Evolutionary conservation across 176 grass and related monocot genomes (phyloP), one percentile per base, ranked within the genome.

Genomic region (Tillandsia leiboldiana): DNA sequence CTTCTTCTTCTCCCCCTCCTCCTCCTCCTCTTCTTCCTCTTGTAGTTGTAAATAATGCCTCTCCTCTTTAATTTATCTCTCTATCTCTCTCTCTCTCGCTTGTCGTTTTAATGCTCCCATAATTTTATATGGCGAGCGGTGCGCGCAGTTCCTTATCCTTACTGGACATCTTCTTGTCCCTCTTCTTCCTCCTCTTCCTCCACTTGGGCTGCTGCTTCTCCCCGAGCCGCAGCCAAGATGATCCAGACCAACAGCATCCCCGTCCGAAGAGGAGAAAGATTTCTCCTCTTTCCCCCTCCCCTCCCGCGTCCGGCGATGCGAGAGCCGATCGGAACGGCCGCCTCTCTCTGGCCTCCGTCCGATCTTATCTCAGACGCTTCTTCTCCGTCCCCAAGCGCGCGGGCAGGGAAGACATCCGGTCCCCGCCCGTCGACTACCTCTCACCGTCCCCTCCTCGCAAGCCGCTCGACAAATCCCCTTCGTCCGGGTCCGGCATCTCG

Each of bases 191-290:
- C 73, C 81, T 91, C 50, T 78, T 83, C 68, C 66, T 84, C 69
- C 87, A 20, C 56, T 61, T 61, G 51, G 51, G 87, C 62, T 86
- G 77, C 87, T 91, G 85, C 77, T 86, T 88, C 81, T 79, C 82
- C 13, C 64, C 70, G 0, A 15, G 51, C 1, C n/a, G 78, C 2
- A 13, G 71, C 10, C 2, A 52, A 14, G 78, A 64, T 63, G 9
- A 33, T 49, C 53, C 49, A 9, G 83, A 85, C 26, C 72, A 80
- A 2, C 78, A 84, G 2, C 52, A 81, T 0, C 14, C 48, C 0
- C 26, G 53, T 12, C 51, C 71, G 6, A 51, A 85, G 78, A 84
- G 83, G 86, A 87, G 84, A 78, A 94, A 89, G 86, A 73, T 87
- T 71, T 89, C 90, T 53, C 90, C 83, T 50, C 53, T 70, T 26